A percentile compares a stretch with the other conserved stretches of the same genome.
These are phyloP conservation scores for Dictyostelium discoideum DNA, from an alignment of 78 protist genomes.

Conservation along the genomic window dicty_2.7 NC_007088.5:3752001-3752500, in stretches of 20 bases:
- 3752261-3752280: slow-evolving; percentile 69
- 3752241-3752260: slow-evolving; percentile 68
- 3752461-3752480: slow-evolving; percentile 45
- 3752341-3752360: slow-evolving; percentile 60
- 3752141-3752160: slow-evolving; percentile 5
- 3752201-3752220: slow-evolving; percentile 62
- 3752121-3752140: neutral
- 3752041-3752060: neutral
- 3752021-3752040: slow-evolving; percentile 18
- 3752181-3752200: slow-evolving; percentile 71
- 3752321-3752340: neutral
- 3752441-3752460: slow-evolving; percentile 85
- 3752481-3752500: slow-evolving; percentile 40
- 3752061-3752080: no score
- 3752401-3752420: slow-evolving; percentile 56
- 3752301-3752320: slow-evolving; percentile 40
- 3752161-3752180: slow-evolving; percentile 83
- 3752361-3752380: slow-evolving; percentile 63
- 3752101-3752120: no score
- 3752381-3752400: neutral
- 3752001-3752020: slow-evolving; percentile 81
- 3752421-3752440: slow-evolving; percentile 60
- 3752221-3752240: slow-evolving; percentile 9
- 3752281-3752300: slow-evolving; percentile 48
- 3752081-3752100: no score